Evolutionary conservation across 495 filamentous ascomycete species (phyloP), one percentile per base, ranked within the genome.

Genomic region (Penicillium dipodomyicola): DNA sequence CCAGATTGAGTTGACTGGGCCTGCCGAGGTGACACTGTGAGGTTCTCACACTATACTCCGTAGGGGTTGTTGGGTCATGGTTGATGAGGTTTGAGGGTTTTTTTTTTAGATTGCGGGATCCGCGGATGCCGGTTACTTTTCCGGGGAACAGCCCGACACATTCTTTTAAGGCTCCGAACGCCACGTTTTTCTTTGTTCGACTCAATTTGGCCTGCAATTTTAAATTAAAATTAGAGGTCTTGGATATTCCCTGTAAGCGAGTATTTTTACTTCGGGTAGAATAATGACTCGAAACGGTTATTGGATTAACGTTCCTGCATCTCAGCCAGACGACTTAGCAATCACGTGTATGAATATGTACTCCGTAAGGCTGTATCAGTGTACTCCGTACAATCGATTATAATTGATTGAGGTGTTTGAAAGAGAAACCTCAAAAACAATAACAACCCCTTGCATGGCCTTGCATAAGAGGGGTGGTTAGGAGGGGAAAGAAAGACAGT

Each of bases 1-100:
- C 19, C 32, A 50, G 6, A 50, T 70, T 47, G 53, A 63, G 15
- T 60, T 74, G 47, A 68, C 54, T 23, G 62, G 58, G n/a, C 61
- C 68, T 47, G 51, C 58, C 0, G 59, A 63, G 37, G 58, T 72
- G 42, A 51, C 15, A 25, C 10, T 52, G 39, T 57, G 25, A 44
- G 39, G 8, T 12, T 33, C 30, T 10, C 10, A 32, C 30, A 32
- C 0, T 32, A 11, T 11, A 30, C 2, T 20, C 20, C 20, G 20
- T 8, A 11, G 29, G 11, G 30, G 10, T 14, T 9, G 27, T 12
- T 33, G 11, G 30, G 10, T 1, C 3, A 11, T 12, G 10, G 30
- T 32, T 32, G 30, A 4, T 30, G 29, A 30, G 29, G 1, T 30
- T 30, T 30, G 9, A 30, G 30, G 30, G 11, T 11, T 33, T 33